Evolutionary conservation across 2,329 filamentous ascomycete species (phyloP).

Genomic region (Phoma sp.): DNA sequence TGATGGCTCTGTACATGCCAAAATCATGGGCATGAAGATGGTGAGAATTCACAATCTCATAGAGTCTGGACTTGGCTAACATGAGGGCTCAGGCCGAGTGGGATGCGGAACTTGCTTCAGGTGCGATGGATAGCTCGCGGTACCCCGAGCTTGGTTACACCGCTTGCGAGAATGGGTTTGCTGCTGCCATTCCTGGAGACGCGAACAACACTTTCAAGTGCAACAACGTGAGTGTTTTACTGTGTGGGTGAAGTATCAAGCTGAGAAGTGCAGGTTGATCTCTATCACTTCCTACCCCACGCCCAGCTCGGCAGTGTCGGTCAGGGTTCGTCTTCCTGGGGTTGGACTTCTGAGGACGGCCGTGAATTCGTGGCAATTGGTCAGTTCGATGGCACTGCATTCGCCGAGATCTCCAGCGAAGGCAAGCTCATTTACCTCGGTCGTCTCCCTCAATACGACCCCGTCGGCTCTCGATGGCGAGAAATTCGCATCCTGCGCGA

Average conservation of each 20-base stretch:
- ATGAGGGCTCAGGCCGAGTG: slow-evolving; percentile 25
- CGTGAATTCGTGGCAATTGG: slow-evolving; percentile 61
- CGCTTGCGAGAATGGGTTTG: slow-evolving; percentile 42
- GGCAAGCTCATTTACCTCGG: slow-evolving; percentile 60
- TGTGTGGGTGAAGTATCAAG: no score
- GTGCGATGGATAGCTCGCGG: slow-evolving; percentile 33
- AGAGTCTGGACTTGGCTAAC: slow-evolving; percentile 6
- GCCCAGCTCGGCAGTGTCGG: slow-evolving; percentile 56
- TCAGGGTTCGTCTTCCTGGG: slow-evolving; percentile 55
- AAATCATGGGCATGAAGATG: slow-evolving; percentile 44
- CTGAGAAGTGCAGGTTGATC: slow-evolving; percentile 51
- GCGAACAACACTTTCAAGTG: slow-evolving; percentile 46
- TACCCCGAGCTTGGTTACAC: slow-evolving; percentile 40
- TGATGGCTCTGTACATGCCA: slow-evolving; percentile 42
- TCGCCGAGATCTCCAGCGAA: slow-evolving; percentile 49
- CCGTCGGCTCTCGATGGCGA: slow-evolving; percentile 55
- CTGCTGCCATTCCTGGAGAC: slow-evolving; percentile 42
- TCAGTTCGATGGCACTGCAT: slow-evolving; percentile 49
- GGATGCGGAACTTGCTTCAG: slow-evolving; percentile 35
- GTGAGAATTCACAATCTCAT: slow-evolving; percentile 2
- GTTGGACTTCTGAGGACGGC: slow-evolving; percentile 58
- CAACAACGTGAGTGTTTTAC: slow-evolving; percentile 36
- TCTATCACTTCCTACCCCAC: slow-evolving; percentile 62
- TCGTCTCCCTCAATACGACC: slow-evolving; percentile 55
- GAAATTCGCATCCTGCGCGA: slow-evolving; percentile 54